Conservation (phyloP, 345 rosid genomes). For the Corymbia maculata region DNA sequence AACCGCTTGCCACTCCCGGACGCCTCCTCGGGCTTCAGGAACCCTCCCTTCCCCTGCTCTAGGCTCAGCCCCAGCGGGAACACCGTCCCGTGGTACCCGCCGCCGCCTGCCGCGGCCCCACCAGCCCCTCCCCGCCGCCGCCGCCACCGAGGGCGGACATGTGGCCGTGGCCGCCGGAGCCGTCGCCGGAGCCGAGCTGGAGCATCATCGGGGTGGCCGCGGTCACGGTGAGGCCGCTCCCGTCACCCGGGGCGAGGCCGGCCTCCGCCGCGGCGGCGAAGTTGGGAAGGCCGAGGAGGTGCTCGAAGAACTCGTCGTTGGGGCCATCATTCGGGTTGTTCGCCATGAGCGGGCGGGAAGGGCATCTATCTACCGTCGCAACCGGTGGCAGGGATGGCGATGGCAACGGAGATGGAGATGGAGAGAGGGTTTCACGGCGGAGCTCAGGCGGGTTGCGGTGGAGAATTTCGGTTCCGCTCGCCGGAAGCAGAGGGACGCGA, state of each 20-base stretch:
- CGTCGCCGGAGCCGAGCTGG: conserved; percentile 79
- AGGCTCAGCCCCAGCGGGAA: conserved; percentile 86
- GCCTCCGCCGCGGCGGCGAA: conserved; percentile 54
- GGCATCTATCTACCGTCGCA: neutral
- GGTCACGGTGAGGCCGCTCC: conserved; percentile 31
- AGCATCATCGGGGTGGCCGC: conserved; percentile 72
- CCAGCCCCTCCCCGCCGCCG: conserved; percentile 9
- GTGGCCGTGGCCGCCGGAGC: conserved; percentile 30
- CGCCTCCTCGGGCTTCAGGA: conserved; percentile 66
- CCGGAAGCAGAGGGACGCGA: neutral
- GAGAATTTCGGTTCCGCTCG: neutral
- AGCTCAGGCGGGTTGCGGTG: neutral
- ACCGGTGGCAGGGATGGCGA: neutral
- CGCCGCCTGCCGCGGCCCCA: conserved; percentile 36
- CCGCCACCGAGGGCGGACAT: neutral
- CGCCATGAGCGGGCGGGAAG: conserved; percentile 45
- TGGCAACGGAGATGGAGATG: neutral
- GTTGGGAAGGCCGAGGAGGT: conserved; percentile 69
- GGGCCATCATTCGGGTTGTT: conserved; percentile 62
- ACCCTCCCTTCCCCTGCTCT: conserved; percentile 84
- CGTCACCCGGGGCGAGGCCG: conserved; percentile 34
- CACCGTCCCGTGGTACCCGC: conserved; percentile 58
- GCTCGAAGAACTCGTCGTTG: conserved; percentile 86
- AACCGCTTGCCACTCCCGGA: conserved; percentile 78
- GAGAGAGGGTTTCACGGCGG: neutral